Conservation (phyloP, 768 basidiomycete genomes). For the Coprinopsis cinerea region DNA sequence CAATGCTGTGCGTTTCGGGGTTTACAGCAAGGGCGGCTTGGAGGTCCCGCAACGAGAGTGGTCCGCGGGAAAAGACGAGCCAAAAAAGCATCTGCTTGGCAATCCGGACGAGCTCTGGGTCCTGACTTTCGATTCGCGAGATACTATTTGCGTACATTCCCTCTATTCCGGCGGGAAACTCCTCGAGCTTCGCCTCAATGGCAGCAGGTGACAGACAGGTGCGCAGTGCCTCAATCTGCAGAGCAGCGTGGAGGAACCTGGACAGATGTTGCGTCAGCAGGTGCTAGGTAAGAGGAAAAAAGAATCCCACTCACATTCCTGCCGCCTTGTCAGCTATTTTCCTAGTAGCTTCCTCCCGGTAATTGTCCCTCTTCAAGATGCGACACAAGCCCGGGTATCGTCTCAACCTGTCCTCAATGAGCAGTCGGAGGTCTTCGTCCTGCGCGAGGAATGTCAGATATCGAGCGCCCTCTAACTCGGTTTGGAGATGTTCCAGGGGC, state of each 20-base stretch:
- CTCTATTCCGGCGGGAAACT: neutral
- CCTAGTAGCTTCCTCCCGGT: neutral
- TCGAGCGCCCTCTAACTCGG: neutral
- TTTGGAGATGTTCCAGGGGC: neutral
- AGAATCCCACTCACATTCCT: conserved; percentile 2
- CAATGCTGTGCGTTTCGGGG: neutral
- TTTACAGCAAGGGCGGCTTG: conserved; percentile 1
- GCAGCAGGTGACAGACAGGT: neutral
- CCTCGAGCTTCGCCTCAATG: neutral
- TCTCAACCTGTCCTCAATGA: neutral
- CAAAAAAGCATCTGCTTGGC: conserved; percentile 4
- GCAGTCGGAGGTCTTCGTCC: neutral
- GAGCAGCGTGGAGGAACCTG: conserved; percentile 6
- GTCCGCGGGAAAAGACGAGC: neutral
- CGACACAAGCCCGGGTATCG: too few relatives aligned
- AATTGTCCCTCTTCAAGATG: too few relatives aligned
- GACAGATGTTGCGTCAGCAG: neutral
- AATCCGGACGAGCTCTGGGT: neutral
- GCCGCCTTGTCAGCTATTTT: conserved; percentile 2
- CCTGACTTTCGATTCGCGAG: conserved; percentile 1
- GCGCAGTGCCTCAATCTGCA: conserved; percentile 5
- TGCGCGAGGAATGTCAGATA: neutral
- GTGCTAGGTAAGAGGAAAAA: neutral
- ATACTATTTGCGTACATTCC: conserved; percentile 1
- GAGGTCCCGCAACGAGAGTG: neutral